Conservation (phyloP, 148 eudicot species). For the Heliosperma pusillum region DNA sequence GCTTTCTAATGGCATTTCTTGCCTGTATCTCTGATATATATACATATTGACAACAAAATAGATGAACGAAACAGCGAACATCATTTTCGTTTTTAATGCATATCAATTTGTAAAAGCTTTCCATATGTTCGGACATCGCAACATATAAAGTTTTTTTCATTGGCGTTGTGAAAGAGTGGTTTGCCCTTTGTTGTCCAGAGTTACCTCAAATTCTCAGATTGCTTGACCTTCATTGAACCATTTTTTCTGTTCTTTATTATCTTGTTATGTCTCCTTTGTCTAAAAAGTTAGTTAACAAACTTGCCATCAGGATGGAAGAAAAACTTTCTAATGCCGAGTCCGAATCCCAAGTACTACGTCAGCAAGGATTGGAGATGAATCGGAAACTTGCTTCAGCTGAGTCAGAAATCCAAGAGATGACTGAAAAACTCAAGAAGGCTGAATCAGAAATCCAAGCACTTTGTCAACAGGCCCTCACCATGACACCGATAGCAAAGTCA, state of each 20-base stretch:
- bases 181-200: not conserved
- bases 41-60: not conserved
- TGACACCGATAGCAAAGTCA: conserved; percentile 78
- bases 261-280: conserved; percentile 3
- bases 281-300: not conserved
- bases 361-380: conserved; percentile 90
- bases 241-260: not conserved
- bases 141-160: not conserved
- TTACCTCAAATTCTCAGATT: not conserved
- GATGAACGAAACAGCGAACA: not conserved
- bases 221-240: not conserved
- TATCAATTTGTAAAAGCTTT: not conserved
- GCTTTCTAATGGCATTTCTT: not conserved
- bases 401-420: conserved; percentile 35
- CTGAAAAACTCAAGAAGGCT: conserved; percentile 72
- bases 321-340: conserved; percentile 85
- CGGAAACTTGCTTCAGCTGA: conserved; percentile 69
- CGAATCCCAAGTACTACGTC: conserved; percentile 96
- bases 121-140: not conserved
- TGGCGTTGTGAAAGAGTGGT: not conserved
- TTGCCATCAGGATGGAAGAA: conserved; percentile 75
- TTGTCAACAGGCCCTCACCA: conserved; percentile 95
- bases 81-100: not conserved
- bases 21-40: not conserved
- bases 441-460: conserved; percentile 95